phyloP scores from a whole-genome alignment of 1,139 yeast species.

The Pneumocystis canis region DNA sequence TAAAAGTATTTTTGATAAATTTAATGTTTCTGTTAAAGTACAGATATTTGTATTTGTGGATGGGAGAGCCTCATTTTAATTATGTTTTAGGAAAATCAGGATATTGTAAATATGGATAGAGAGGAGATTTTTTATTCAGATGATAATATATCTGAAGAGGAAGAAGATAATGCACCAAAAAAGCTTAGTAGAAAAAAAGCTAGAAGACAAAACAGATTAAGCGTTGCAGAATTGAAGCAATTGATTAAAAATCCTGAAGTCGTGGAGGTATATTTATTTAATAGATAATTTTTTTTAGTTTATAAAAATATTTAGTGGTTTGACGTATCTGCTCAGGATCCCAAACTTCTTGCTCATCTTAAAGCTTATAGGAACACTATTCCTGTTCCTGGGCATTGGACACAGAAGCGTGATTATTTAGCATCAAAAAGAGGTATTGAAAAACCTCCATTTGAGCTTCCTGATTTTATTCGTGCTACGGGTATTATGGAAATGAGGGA shows the following conservation, averaged over 20 bases:
- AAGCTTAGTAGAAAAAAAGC: conserved; percentile 31
- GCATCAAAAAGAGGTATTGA: conserved; percentile 58
- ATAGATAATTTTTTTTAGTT: not conserved
- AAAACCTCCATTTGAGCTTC: conserved; percentile 59
- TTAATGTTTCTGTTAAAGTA: conserved; percentile 2
- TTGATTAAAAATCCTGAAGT: conserved; percentile 48
- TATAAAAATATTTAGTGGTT: conserved; percentile 33
- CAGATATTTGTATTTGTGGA: not conserved
- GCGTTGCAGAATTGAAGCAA: conserved; percentile 56
- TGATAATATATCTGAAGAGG: conserved; percentile 22
- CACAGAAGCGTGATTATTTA: conserved; percentile 61
- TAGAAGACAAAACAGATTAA: conserved; percentile 40
- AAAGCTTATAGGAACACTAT: conserved; percentile 55
- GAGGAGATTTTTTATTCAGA: conserved; percentile 27
- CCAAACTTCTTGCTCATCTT: conserved; percentile 46
- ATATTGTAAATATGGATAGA: conserved; percentile 10
- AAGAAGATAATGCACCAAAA: conserved; percentile 16
- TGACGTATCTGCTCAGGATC: conserved; percentile 76
- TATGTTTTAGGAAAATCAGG: not conserved
- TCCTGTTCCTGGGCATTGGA: conserved; percentile 81
- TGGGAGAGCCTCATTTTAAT: not conserved
- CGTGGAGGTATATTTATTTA: conserved; percentile 33
- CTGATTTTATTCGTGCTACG: conserved; percentile 62
- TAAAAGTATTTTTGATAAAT: conserved; percentile 5
- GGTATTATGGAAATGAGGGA: conserved; percentile 84